phyloP scores from a whole-genome alignment of 108 stramenopile species.

The Skeletonema tropicum region DNA sequence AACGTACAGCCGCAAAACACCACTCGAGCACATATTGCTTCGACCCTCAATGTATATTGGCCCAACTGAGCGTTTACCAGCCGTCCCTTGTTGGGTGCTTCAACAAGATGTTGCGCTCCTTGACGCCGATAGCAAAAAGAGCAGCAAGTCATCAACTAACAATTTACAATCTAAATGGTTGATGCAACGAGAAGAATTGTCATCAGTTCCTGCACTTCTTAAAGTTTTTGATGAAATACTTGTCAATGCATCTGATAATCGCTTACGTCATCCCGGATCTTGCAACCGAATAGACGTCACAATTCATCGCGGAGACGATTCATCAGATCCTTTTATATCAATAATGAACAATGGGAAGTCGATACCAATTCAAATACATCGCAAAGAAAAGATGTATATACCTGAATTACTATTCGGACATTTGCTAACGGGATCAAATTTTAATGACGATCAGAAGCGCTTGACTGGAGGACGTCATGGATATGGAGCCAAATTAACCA shows the following conservation, averaged over 20 bases:
- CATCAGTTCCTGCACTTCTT: constrained; percentile 59
- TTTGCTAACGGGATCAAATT: constrained; percentile 97
- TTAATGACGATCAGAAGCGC: constrained; percentile 95
- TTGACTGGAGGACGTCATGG: constrained; percentile 92
- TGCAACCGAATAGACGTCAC: constrained; percentile 76
- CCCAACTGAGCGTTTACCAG: constrained; percentile 44
- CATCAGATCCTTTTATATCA: constrained; percentile 59
- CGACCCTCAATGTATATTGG: constrained; percentile 79
- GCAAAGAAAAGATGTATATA: constrained; percentile 76
- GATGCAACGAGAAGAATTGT: constrained; percentile 40
- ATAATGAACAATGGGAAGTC: constrained; percentile 86
- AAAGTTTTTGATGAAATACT: constrained; percentile 96
- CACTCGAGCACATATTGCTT: constrained; percentile 68
- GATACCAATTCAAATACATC: constrained; percentile 63
- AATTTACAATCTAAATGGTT: constrained; percentile 6
- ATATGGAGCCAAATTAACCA: constrained; percentile 90
- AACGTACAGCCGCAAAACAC: constrained; percentile 66
- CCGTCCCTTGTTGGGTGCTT: constrained; percentile 80
- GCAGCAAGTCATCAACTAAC: not conserved
- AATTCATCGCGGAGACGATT: constrained; percentile 59
- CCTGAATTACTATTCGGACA: constrained; percentile 99
- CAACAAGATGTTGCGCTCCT: constrained; percentile 49
- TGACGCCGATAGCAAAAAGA: not conserved
- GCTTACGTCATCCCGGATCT: constrained; percentile 66
- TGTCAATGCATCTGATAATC: constrained; percentile 95